Evolutionary conservation across 345 rosid genomes (phyloP).

Genomic region (Jatropha curcas): DNA sequence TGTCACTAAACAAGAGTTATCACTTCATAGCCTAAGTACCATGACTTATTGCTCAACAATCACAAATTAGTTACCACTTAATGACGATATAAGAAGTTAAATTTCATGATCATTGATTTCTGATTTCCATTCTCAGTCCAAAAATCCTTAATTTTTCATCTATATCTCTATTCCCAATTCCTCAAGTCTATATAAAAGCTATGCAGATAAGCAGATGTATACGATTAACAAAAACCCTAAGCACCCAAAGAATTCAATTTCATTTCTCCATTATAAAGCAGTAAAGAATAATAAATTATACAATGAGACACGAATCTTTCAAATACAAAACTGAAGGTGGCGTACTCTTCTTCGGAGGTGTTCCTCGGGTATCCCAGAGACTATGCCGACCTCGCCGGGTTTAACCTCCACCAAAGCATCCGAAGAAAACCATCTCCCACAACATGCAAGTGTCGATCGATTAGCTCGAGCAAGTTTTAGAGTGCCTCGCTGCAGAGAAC

Average conservation of each 20-base stretch:
- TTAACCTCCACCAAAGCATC: conserved; percentile 74
- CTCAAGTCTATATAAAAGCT: background rate
- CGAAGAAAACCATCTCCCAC: conserved; percentile 39
- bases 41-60: background rate
- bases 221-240: background rate
- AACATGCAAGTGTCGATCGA: conserved; percentile 5
- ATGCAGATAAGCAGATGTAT: background rate
- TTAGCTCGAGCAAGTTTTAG: conserved; percentile 6
- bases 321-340: background rate
- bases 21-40: too few species aligned
- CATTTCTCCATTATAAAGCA: background rate
- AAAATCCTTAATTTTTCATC: too few species aligned
- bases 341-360: conserved; percentile 70
- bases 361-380: conserved; percentile 91
- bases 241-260: background rate
- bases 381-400: conserved; percentile 81
- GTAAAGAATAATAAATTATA: background rate
- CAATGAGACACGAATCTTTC: background rate
- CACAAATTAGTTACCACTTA: background rate
- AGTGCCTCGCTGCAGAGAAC: conserved; percentile 7
- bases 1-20: too few species aligned
- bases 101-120: background rate
- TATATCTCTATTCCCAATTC: background rate
- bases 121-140: too few species aligned
- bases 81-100: background rate